phyloP scores from a whole-genome alignment of 495 filamentous ascomycete species.

The Penicillium manginii region DNA sequence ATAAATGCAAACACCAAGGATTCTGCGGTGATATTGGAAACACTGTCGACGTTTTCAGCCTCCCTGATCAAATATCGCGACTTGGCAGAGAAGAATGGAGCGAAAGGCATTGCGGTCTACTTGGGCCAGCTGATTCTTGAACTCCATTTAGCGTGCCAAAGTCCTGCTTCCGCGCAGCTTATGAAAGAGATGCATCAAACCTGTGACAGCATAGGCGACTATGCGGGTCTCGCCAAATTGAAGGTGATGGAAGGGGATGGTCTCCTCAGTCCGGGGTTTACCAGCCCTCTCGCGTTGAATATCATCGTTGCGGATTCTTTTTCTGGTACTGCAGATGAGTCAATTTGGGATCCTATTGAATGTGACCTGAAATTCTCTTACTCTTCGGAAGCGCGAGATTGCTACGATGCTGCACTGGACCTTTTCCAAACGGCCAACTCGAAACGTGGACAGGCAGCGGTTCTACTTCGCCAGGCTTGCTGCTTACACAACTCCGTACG shows the following conservation, averaged over 20 bases:
- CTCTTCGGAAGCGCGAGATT: conserved; percentile 3
- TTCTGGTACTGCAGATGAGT: conserved; percentile 10
- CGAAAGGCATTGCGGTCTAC: conserved; percentile 13
- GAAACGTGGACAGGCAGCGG: conserved; percentile 23
- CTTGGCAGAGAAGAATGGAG: conserved; percentile 15
- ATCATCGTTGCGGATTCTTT: conserved; percentile 16
- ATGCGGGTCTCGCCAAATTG: conserved; percentile 25
- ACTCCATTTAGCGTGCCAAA: conserved; percentile 20
- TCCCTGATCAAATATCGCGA: conserved; percentile 15
- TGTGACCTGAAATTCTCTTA: conserved; percentile 19
- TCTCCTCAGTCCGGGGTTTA: conserved; percentile 25
- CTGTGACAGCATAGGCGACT: conserved; percentile 20
- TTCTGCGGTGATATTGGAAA: background rate
- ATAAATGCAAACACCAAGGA: background rate
- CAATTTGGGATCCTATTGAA: conserved; percentile 29
- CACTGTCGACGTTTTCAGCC: background rate
- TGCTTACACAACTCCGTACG: conserved; percentile 23
- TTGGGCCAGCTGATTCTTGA: conserved; percentile 21
- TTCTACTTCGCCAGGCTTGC: conserved; percentile 30
- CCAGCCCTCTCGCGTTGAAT: conserved; percentile 28
- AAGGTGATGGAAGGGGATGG: conserved; percentile 29
- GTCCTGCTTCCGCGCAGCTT: conserved; percentile 7
- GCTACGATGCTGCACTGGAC: conserved; percentile 18
- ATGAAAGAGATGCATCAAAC: conserved; percentile 16
- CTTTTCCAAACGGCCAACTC: conserved; percentile 19